Conservation (phyloP, 371 early-diverging fungal genomes). For the Mucor sp. region DNA sequence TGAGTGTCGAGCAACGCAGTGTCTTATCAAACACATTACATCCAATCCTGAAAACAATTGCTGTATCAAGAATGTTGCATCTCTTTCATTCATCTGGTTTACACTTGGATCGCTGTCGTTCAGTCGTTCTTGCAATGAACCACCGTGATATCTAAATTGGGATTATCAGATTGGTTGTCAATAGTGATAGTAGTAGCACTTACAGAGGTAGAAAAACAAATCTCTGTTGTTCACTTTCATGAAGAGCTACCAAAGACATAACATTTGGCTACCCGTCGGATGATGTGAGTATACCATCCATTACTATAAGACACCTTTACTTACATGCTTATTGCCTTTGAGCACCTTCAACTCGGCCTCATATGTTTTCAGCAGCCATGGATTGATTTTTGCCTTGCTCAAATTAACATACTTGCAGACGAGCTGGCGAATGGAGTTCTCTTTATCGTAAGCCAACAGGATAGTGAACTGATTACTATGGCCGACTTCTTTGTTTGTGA, state of each 20-base stretch:
- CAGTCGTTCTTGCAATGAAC: slow-evolving; percentile 4
- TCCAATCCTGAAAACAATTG: slow-evolving; percentile 11
- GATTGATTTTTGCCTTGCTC: background rate
- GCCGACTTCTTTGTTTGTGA: background rate
- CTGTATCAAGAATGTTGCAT: slow-evolving; percentile 4
- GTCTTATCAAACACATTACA: background rate
- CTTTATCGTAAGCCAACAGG: background rate
- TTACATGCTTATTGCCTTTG: slow-evolving; percentile 18
- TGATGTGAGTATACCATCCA: background rate
- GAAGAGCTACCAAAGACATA: background rate
- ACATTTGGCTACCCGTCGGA: slow-evolving; percentile 11
- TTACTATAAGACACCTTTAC: background rate
- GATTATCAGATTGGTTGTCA: background rate
- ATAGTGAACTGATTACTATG: slow-evolving; percentile 4
- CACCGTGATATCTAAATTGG: background rate
- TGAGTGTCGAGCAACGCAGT: background rate
- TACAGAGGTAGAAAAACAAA: slow-evolving; percentile 10
- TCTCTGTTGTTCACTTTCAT: background rate
- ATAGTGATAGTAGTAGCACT: background rate
- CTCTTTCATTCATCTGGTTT: background rate
- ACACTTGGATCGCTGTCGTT: background rate
- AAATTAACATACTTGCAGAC: slow-evolving; percentile 1
- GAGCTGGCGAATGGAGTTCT: background rate
- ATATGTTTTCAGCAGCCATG: background rate
- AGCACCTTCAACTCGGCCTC: slow-evolving; percentile 3